A percentile compares a stretch with the other conserved stretches of the same genome.
Evolutionary conservation across 106 monocot species (phyloP).

Genomic region (Acorus calamus): DNA sequence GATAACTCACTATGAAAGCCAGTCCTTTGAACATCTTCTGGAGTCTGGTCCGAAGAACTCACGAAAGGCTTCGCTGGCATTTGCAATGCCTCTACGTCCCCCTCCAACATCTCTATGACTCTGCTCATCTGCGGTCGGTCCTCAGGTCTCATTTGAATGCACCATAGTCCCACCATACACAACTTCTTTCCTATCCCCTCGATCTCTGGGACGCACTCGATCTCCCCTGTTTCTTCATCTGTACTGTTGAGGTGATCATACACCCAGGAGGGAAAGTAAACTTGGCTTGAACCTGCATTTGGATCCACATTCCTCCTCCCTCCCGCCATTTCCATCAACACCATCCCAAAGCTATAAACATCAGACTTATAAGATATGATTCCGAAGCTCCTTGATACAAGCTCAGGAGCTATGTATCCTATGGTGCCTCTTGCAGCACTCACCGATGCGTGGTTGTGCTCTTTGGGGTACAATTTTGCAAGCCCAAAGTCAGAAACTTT

Average conservation of each 20-base stretch:
- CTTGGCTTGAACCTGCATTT: conserved; percentile 4
- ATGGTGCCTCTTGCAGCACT: conserved; percentile 22
- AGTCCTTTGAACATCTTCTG: no score
- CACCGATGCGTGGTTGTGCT: conserved; percentile 11
- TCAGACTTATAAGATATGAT: conserved; percentile 31
- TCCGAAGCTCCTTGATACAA: conserved; percentile 38
- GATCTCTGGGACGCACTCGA: conserved; percentile 1
- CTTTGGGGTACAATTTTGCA: conserved; percentile 28
- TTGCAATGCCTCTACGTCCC: conserved; percentile 2
- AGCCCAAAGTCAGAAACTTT: conserved; percentile 36
- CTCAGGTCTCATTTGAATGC: conserved; percentile 19
- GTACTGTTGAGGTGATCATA: conserved; percentile 11
- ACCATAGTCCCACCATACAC: conserved; percentile 23
- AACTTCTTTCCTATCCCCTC: conserved; percentile 17
- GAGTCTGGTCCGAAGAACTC: no score
- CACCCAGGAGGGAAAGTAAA: conserved; percentile 39
- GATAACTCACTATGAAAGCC: no score
- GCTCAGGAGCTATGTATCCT: conserved; percentile 44
- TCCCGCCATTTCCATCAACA: conserved; percentile 32
- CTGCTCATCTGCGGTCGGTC: conserved; percentile 20
- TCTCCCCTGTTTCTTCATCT: not conserved
- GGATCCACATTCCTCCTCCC: conserved; percentile 27
- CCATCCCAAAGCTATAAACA: conserved; percentile 52
- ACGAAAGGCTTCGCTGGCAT: conserved; percentile 23
- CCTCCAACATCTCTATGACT: conserved; percentile 29